phyloP scores from a whole-genome alignment of 2,329 filamentous ascomycete species.

The Chaetomium globosum region DNA sequence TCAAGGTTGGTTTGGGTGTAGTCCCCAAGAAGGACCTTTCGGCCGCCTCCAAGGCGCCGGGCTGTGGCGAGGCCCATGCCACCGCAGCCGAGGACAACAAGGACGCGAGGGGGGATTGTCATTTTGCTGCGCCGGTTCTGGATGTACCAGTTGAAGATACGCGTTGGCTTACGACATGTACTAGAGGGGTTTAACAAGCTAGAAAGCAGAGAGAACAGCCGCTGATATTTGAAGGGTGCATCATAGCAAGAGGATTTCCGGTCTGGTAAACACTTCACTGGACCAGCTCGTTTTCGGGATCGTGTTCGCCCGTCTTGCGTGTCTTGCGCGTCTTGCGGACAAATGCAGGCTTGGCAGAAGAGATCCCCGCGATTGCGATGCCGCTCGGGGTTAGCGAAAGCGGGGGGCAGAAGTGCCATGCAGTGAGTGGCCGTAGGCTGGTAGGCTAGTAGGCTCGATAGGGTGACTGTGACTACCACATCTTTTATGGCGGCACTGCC shows the following conservation, averaged over 20 bases:
- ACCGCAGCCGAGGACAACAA: constrained; percentile 28
- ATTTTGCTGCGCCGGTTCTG: not conserved
- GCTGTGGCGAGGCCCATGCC: constrained; percentile 30
- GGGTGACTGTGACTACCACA: no score
- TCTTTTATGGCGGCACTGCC: no score
- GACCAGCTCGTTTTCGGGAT: no score
- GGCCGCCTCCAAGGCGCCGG: constrained; percentile 9
- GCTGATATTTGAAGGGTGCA: not conserved
- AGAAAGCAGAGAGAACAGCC: not conserved
- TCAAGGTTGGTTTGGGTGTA: constrained; percentile 29
- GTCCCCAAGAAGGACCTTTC: constrained; percentile 25
- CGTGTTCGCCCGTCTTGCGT: not conserved
- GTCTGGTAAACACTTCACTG: no score
- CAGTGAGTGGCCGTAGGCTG: no score
- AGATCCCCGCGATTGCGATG: not conserved
- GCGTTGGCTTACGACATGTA: not conserved
- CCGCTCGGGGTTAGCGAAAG: not conserved
- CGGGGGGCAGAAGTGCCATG: no score
- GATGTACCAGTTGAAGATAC: not conserved
- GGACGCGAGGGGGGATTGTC: constrained; percentile 15
- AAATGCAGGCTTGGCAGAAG: not conserved
- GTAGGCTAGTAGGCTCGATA: no score
- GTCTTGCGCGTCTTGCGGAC: not conserved
- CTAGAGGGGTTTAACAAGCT: not conserved
- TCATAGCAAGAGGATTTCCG: no score